These are phyloP conservation scores for Phaffomyces opuntiae DNA, from an alignment of 805 yeast species.

Conservation along the genomic window DNA sequence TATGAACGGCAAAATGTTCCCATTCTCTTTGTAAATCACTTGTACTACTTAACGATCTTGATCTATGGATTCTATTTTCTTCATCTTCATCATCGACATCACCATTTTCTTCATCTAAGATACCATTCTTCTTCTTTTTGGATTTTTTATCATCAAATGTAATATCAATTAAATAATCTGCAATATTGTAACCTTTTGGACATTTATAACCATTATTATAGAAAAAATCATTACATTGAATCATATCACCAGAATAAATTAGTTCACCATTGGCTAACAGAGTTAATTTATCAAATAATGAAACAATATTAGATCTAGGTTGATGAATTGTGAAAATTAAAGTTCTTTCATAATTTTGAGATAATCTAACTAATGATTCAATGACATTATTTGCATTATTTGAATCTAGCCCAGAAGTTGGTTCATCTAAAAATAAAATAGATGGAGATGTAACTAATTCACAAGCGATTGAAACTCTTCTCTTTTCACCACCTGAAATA, in stretches of 20 bases:
- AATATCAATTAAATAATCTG: slow-evolving; percentile 87
- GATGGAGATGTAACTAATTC: slow-evolving; percentile 87
- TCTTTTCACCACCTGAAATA: slow-evolving; percentile 87
- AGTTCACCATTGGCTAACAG: slow-evolving; percentile 79
- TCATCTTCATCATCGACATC: slow-evolving; percentile 20
- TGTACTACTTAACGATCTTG: slow-evolving; percentile 22
- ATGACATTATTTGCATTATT: slow-evolving; percentile 89
- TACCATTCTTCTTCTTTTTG: slow-evolving; percentile 9
- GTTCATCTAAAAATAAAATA: slow-evolving; percentile 79
- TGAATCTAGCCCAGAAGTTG: slow-evolving; percentile 93
- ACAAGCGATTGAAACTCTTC: slow-evolving; percentile 90
- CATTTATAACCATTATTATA: slow-evolving; percentile 68
- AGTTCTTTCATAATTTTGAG: slow-evolving; percentile 78
- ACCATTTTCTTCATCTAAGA: slow-evolving; percentile 25
- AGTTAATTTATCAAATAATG: slow-evolving; percentile 77
- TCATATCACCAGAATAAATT: slow-evolving; percentile 83
- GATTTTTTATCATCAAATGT: slow-evolving; percentile 49
- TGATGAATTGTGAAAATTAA: slow-evolving; percentile 93
- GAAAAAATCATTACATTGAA: slow-evolving; percentile 69
- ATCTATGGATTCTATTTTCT: slow-evolving; percentile 25
- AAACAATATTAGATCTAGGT: slow-evolving; percentile 92
- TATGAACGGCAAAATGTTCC: slow-evolving; percentile 78
- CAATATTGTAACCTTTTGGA: slow-evolving; percentile 88
- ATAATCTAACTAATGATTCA: slow-evolving; percentile 73
- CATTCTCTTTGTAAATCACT: slow-evolving; percentile 69